These are phyloP conservation scores for Botryotinia narcissicola DNA, from an alignment of 2,329 filamentous ascomycete genomes.

Conservation along the genomic window DNA sequence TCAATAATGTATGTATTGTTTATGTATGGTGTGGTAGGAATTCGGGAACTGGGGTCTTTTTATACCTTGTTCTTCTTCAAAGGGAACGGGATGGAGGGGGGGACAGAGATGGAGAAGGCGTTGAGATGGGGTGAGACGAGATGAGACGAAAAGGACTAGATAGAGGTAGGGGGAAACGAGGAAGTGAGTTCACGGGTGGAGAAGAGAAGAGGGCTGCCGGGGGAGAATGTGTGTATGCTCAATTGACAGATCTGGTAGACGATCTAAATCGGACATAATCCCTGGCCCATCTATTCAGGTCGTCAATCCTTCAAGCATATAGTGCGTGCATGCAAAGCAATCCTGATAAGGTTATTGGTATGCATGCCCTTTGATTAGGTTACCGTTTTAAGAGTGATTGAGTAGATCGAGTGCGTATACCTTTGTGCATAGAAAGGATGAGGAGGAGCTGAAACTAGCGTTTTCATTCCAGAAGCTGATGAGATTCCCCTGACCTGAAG, in stretches of 20 bases:
- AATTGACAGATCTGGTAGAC: not conserved
- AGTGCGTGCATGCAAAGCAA: not conserved
- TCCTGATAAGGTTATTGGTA: not conserved
- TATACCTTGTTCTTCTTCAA: not conserved
- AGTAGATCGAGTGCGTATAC: not conserved
- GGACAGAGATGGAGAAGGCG: not conserved
- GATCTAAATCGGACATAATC: not conserved
- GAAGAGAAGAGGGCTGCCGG: not conserved
- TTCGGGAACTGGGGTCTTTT: not conserved
- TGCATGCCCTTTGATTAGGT: not conserved
- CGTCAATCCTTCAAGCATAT: not conserved
- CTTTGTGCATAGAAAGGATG: not conserved
- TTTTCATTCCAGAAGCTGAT: not conserved
- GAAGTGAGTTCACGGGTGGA: not conserved
- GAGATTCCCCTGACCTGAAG: not conserved
- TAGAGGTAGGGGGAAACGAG: not conserved
- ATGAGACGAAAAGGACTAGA: not conserved
- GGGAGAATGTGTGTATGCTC: not conserved
- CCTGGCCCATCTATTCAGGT: not conserved
- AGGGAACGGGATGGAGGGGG: not conserved
- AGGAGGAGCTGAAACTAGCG: not conserved
- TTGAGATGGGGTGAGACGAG: not conserved
- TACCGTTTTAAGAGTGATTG: not conserved
- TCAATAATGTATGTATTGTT: not conserved
- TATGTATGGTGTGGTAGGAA: not conserved